A percentile compares a stretch with the other conserved stretches of the same genome.
Conservation (phyloP, 139 green algal genomes). For the Chlorella sorokiniana region DNA sequence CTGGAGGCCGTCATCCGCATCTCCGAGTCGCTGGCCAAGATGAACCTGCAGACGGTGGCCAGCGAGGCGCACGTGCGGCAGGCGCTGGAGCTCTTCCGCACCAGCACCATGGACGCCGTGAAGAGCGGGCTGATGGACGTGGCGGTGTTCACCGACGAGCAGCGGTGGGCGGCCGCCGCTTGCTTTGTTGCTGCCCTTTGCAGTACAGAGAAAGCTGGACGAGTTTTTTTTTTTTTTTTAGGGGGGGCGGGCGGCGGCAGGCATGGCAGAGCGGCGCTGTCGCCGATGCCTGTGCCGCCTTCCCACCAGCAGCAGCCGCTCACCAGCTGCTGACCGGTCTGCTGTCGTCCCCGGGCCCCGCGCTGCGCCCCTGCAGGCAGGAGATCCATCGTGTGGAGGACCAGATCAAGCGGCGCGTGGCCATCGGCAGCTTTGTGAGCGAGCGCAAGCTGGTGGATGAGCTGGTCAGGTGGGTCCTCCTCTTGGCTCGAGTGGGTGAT, state of each 20-base stretch:
- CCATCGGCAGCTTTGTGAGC: conserved; percentile 68
- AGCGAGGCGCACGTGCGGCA: conserved; percentile 78
- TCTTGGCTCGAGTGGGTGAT: background rate
- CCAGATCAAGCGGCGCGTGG: conserved; percentile 78
- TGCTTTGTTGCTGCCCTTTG: background rate
- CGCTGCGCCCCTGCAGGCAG: conserved; percentile 48
- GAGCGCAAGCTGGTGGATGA: conserved; percentile 68
- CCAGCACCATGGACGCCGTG: conserved; percentile 80
- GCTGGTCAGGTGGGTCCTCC: conserved; percentile 40
- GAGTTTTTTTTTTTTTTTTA: no score
- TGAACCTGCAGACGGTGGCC: conserved; percentile 79
- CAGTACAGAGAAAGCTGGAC: background rate
- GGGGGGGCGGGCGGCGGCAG: no score
- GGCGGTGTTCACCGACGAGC: conserved; percentile 72
- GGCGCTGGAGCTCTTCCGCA: conserved; percentile 87
- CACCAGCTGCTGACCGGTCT: background rate
- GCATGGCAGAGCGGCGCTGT: no score
- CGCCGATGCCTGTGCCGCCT: no score
- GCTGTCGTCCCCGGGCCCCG: no score
- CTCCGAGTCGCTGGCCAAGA: conserved; percentile 90
- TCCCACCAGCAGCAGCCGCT: no score
- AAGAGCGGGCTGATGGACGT: conserved; percentile 70
- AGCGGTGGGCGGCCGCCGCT: conserved; percentile 44
- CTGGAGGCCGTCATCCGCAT: conserved; percentile 97
- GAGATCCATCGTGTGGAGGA: conserved; percentile 74